Base-by-base conservation (phyloP, 1,139 yeast genomes). In the Debaryomyces robertsiae region DNA sequence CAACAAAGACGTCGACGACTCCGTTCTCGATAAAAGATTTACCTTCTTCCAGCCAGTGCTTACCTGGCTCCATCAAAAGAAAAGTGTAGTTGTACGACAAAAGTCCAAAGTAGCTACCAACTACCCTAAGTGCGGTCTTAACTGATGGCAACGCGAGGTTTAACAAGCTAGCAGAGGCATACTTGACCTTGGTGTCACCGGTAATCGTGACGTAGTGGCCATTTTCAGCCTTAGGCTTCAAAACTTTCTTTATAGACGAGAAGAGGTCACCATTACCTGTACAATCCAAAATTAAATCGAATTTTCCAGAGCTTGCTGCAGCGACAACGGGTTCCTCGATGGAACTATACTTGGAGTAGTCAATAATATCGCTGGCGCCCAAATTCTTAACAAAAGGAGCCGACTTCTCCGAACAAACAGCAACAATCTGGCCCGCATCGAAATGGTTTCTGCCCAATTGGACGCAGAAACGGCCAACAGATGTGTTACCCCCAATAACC, bases 401-500 rank as follows among this genome's bases (percentile, higher is more conserved):
- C 13, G 82, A 58, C 23, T 42, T 44, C 2, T 50, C 37, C 0
- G 71, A 65, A 46, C 68, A 62, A 5, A 64, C 68, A 2, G 70
- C 76, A 1, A 76, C 77, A 9, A 82, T 65, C 40, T 73, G 71
- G 30, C 58, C 58, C 3, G 77, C 73, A 3, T 72, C 63, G 46
- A 69, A 75, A 43, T 65, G 58, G 4, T 32, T 24, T 48, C 77
- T 81, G 16, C 82, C 74, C 16, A 85, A 53, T 55, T 83, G 89
- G 22, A 81, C 67, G 2, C 76, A 73, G 61, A 69, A 75, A 45
- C 79, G 60, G 2, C 93, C 95, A 4, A 84, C 85, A n/a, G 83
- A 69, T 1, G 94, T 79, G 3, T 87, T 79, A 10, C 85, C 93
- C 32, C 95, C 95, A 44, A 84, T 68, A 30, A 87, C 68, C 37